phyloP scores from a whole-genome alignment of 805 yeast genomes.

The Schizosaccharomyces pombe region DNA sequence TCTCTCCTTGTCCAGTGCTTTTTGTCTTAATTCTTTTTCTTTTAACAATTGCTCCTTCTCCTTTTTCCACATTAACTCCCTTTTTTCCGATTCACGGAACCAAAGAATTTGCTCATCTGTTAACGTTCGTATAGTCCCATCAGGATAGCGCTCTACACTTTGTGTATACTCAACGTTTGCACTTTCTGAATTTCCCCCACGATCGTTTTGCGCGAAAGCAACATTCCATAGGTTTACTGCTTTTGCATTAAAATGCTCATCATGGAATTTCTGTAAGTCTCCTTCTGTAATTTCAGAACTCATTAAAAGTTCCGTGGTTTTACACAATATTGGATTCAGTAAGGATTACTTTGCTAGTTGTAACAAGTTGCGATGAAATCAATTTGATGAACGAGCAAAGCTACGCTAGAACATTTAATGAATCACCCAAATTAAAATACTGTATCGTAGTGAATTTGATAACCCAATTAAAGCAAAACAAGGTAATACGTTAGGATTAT shows the following conservation, averaged over 20 bases:
- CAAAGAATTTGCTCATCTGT: conserved; percentile 12
- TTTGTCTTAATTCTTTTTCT: background rate
- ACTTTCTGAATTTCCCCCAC: background rate
- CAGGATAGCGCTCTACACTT: conserved; percentile 7
- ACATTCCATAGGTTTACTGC: background rate
- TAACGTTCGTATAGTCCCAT: conserved; percentile 11
- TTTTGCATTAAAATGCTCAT: background rate
- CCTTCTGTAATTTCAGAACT: background rate
- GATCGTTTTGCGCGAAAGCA: background rate
- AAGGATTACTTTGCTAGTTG: no score
- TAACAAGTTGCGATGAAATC: no score
- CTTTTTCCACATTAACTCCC: background rate
- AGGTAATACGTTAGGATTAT: no score
- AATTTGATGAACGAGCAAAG: no score
- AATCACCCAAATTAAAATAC: no score
- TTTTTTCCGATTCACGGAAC: conserved; percentile 10
- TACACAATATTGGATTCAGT: no score
- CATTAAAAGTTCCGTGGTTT: no score
- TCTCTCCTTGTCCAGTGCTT: background rate
- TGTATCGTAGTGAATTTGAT: no score
- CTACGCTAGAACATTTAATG: no score
- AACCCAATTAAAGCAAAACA: no score
- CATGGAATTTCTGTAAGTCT: background rate
- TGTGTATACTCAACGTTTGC: background rate
- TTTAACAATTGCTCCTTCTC: background rate